These are phyloP conservation scores for Melanogaster broomeanus DNA, from an alignment of 768 basidiomycete genomes.

Conservation along the genomic window DNA sequence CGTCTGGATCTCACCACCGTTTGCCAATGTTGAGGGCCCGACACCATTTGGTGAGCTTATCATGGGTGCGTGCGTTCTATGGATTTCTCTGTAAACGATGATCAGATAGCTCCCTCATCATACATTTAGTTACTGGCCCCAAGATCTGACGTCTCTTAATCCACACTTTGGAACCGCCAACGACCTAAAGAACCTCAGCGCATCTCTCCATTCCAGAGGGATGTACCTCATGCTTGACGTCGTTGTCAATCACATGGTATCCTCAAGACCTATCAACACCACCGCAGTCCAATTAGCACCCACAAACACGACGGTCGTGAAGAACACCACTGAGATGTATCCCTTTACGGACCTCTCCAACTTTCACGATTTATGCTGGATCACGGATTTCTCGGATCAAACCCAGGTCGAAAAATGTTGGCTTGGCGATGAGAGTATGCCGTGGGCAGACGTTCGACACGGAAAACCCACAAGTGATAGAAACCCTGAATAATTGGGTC, in stretches of 20 bases:
- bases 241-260: constrained; percentile 63
- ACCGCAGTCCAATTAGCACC: constrained; percentile 24
- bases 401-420: constrained; percentile 58
- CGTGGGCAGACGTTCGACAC: constrained; percentile 63
- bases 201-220: constrained; percentile 47
- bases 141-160: constrained; percentile 50
- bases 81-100: not conserved
- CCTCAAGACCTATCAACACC: constrained; percentile 26
- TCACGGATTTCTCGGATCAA: constrained; percentile 46
- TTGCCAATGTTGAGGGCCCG: constrained; percentile 47
- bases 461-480: constrained; percentile 45
- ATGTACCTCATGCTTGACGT: constrained; percentile 68
- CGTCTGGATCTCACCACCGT: constrained; percentile 59
- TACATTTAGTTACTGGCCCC: constrained; percentile 49
- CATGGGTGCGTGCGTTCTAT: constrained; percentile 42
- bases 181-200: constrained; percentile 50
- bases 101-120: not conserved
- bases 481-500: constrained; percentile 50
- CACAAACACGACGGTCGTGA: constrained; percentile 6
- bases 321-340: constrained; percentile 20
- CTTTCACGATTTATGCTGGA: constrained; percentile 44
- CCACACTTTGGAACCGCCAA: constrained; percentile 51
- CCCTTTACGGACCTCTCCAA: constrained; percentile 37
- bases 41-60: constrained; percentile 57
- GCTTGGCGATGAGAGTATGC: constrained; percentile 54